Evolutionary conservation across 495 filamentous ascomycete species (phyloP).

Genomic region (Saxophila tyrrhenica): DNA sequence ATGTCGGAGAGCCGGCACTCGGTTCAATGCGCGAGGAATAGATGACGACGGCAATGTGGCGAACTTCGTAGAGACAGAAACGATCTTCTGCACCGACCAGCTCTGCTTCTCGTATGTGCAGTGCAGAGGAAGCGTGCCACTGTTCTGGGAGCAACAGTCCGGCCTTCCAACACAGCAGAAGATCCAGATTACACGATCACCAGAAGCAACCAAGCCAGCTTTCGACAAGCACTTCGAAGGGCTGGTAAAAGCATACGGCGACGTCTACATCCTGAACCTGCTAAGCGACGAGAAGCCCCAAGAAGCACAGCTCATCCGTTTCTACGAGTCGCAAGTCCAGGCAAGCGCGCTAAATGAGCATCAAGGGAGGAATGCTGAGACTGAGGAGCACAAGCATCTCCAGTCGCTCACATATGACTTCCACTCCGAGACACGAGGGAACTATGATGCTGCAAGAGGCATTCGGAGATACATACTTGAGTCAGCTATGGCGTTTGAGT

Average conservation of each 20-base stretch:
- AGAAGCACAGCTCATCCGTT: conserved; percentile 66
- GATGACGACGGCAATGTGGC: conserved; percentile 96
- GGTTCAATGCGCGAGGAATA: conserved; percentile 92
- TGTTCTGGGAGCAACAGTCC: conserved; percentile 93
- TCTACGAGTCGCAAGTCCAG: conserved; percentile 65
- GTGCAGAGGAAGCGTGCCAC: conserved; percentile 78
- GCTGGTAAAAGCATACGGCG: conserved; percentile 74
- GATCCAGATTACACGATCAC: conserved; percentile 77
- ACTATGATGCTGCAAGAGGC: conserved; percentile 75
- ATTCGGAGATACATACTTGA: conserved; percentile 63
- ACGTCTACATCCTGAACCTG: conserved; percentile 81
- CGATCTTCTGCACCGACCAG: conserved; percentile 58
- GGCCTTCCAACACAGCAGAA: conserved; percentile 91
- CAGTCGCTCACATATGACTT: conserved; percentile 68
- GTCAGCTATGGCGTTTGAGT: conserved; percentile 77
- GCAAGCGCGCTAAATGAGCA: conserved; percentile 53
- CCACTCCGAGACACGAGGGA: conserved; percentile 80
- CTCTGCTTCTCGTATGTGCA: conserved; percentile 90
- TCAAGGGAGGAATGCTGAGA: conserved; percentile 19
- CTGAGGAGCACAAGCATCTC: conserved; percentile 24
- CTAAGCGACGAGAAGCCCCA: conserved; percentile 76
- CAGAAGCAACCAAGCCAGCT: conserved; percentile 84
- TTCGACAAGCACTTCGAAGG: conserved; percentile 89
- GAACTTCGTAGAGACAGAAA: conserved; percentile 72
- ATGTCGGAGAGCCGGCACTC: conserved; percentile 81